Evolutionary conservation across 805 yeast species (phyloP).

Genomic region (Kazachstania viticola): DNA sequence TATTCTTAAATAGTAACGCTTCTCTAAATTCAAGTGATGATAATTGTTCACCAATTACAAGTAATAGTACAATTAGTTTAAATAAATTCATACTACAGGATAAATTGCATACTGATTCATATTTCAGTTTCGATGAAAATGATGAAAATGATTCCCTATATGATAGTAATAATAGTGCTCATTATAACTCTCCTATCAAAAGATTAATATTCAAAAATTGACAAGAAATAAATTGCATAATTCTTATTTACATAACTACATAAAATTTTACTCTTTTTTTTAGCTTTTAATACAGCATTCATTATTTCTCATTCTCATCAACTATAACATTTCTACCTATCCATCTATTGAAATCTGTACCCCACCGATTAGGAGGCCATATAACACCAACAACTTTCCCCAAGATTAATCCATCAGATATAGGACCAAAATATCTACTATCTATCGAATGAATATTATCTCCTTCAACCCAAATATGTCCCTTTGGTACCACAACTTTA

Average conservation of each 20-base stretch:
- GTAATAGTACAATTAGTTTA: slow-evolving; percentile 13
- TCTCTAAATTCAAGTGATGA: slow-evolving; percentile 5
- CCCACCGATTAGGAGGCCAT: slow-evolving; percentile 57
- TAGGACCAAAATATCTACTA: slow-evolving; percentile 80
- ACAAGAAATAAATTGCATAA: too few species aligned
- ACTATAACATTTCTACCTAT: slow-evolving; percentile 14
- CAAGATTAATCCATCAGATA: slow-evolving; percentile 65
- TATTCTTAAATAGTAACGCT: slow-evolving; percentile 5
- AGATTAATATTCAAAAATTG: slow-evolving; percentile 2
- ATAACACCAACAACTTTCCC: slow-evolving; percentile 63
- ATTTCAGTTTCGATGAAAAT: slow-evolving; percentile 12
- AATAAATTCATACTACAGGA: slow-evolving; percentile 13
- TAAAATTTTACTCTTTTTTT: too few species aligned
- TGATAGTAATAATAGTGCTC: not conserved
- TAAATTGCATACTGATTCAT: slow-evolving; percentile 8
- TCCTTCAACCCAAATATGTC: slow-evolving; percentile 92
- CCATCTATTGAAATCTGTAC: slow-evolving; percentile 21
- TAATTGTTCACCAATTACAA: slow-evolving; percentile 5
- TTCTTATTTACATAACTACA: too few species aligned
- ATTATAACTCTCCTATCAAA: slow-evolving; percentile 1
- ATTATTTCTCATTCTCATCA: not conserved
- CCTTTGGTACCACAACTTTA: slow-evolving; percentile 55
- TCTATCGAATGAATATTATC: slow-evolving; percentile 80
- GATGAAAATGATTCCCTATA: slow-evolving; percentile 3
- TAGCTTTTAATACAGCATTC: too few species aligned